Evolutionary conservation across 371 early-diverging fungal genomes (phyloP).

Genomic region (Entomophthora muscae): DNA sequence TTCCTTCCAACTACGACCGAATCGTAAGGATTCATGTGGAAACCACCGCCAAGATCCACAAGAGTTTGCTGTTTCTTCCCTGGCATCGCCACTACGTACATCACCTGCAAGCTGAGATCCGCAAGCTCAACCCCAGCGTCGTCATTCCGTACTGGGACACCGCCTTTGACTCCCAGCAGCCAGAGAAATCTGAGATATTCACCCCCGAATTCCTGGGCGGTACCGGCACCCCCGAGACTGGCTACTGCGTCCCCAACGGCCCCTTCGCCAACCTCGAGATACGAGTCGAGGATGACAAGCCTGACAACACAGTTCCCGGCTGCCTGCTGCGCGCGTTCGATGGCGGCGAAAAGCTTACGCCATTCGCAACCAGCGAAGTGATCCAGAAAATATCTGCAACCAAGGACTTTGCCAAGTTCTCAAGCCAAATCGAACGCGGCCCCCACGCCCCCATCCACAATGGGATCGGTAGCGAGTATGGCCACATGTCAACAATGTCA

Average conservation of each 20-base stretch:
- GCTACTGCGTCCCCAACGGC: background rate
- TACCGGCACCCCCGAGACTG: background rate
- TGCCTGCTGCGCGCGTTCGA: background rate
- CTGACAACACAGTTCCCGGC: too few relatives aligned
- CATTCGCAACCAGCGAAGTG: background rate
- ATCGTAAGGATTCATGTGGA: background rate
- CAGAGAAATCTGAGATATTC: background rate
- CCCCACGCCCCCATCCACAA: constrained; percentile 5
- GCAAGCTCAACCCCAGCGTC: background rate
- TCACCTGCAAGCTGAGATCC: background rate
- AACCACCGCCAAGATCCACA: background rate
- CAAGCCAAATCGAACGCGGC: background rate
- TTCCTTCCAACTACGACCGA: background rate
- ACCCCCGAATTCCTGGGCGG: too few relatives aligned
- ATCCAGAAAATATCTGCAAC: background rate
- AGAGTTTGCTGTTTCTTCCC: background rate
- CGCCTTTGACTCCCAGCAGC: background rate
- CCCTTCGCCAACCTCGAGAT: background rate
- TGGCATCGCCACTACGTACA: constrained; percentile 8
- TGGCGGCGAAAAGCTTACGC: background rate
- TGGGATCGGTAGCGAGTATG: background rate
- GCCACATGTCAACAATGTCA: constrained; percentile 2
- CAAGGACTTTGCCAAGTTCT: background rate
- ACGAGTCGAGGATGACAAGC: background rate
- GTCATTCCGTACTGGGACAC: constrained; percentile 6